Percentiles rank a stretch among this genome's conserved stretches.
Conservation (phyloP, 139 green algal genomes). For the Marvania coccoides region DNA sequence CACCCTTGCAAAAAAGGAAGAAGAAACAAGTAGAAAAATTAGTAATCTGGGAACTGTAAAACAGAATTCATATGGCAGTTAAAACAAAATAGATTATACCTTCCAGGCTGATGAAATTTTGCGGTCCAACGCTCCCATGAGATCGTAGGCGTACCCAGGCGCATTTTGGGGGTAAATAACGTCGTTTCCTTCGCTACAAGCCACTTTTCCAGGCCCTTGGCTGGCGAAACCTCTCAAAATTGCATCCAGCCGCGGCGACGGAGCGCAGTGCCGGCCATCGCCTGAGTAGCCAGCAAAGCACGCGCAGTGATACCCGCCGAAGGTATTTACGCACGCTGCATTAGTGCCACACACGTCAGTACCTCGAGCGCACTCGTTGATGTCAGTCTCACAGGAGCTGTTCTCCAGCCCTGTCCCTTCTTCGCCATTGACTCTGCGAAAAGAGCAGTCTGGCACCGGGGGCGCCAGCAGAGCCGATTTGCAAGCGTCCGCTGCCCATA, state of each 20-base stretch:
- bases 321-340: constrained; percentile 40
- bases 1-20: too few relatives aligned
- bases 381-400: constrained; percentile 31
- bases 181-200: constrained; percentile 38
- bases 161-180: constrained; percentile 24
- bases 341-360: constrained; percentile 26
- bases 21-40: too few relatives aligned
- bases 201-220: constrained; percentile 15
- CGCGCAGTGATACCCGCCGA: constrained; percentile 31
- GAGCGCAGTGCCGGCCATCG: constrained; percentile 4
- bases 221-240: constrained; percentile 20
- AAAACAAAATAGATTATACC: too few relatives aligned
- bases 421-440: background rate
- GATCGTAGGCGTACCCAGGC: constrained; percentile 44
- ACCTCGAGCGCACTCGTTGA: constrained; percentile 47
- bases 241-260: background rate
- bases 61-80: too few relatives aligned
- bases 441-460: background rate
- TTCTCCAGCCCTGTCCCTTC: constrained; percentile 29
- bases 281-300: constrained; percentile 41
- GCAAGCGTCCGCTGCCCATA: background rate
- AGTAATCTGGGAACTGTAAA: too few relatives aligned
- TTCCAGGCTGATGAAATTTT: constrained; percentile 1
- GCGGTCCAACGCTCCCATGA: constrained; percentile 10
- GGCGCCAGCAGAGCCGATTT: background rate